Evolutionary conservation across 352 stramenopile species (phyloP).

Genomic region (Globisporangium spinosum): DNA sequence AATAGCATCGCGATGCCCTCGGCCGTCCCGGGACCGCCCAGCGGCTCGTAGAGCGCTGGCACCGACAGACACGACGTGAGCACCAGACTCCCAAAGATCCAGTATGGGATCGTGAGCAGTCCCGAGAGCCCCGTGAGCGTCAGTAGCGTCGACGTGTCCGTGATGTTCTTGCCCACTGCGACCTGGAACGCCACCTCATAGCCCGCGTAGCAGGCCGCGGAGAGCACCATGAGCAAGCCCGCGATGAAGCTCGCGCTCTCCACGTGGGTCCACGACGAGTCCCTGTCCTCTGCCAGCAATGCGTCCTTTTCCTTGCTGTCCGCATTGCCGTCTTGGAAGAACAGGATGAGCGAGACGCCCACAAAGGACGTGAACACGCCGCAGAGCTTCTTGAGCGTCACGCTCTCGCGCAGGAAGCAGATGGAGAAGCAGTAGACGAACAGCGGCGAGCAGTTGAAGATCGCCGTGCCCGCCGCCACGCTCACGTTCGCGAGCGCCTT

Average conservation of each 20-base stretch:
- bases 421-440: not conserved
- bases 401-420: not conserved
- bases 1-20: not conserved
- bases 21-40: not conserved
- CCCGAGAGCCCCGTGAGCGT: not conserved
- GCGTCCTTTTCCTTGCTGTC: not conserved
- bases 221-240: not conserved
- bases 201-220: not conserved
- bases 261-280: not conserved
- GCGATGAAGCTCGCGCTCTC: not conserved
- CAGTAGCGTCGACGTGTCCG: not conserved
- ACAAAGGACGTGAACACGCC: not conserved
- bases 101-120: not conserved
- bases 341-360: not conserved
- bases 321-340: not conserved
- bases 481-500: not conserved
- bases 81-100: not conserved
- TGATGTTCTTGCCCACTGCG: not conserved
- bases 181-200: not conserved
- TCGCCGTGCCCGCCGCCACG: not conserved
- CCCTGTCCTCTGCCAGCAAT: not conserved
- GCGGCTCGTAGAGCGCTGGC: not conserved
- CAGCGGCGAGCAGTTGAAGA: not conserved
- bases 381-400: not conserved
- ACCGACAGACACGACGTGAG: not conserved